Base-by-base conservation (phyloP, 2,329 filamentous ascomycete genomes). In the Drechslerella stenobrocha region DNA sequence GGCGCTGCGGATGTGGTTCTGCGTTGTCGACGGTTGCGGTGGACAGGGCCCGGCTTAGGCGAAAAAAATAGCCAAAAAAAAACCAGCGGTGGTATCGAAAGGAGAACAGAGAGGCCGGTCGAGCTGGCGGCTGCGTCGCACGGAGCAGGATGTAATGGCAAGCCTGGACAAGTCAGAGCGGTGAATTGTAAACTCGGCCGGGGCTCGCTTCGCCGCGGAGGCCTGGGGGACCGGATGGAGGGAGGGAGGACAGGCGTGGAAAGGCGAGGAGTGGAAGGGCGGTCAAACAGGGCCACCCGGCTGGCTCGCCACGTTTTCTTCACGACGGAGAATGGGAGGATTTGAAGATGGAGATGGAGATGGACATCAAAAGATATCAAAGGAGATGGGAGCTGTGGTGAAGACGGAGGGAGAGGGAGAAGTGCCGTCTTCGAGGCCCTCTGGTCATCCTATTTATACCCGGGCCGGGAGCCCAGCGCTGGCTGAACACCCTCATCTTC, bases 371-470 rank as follows among this genome's bases (percentile, higher is more conserved):
- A 37, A 13, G 18, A 46, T 3, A 7, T 5, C 3, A 22, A 46
- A 26, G n/a, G 15, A 47, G 22, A 11, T 47, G 22, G n/a, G 13
- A 30, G 13, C 37, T 1, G 32, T 32, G 45, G 40, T 47, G 46
- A 52, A 18, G 47, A 58, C 8, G 23, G 52, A 37, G 26, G 44
- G 46, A 52, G 46, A 57, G 30, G 24, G 37, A 57, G 45, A 22
- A 30, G 13, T 20, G 5, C 11, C 15, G 30, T 47, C 57, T 28
- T 51, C 44, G 28, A 57, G 45, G 61, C 52, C 22, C 35, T 53
- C 53, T 47, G 52, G 52, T 42, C 58, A 50, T 53, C 59, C 61
- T 66, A 66, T 66, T 66, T 66, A 66, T 66, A 66, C 61, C 61
- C 61, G 48, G 53, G 40, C 52, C 52, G 30, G 52, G 51, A 63